These are phyloP conservation scores for Elaphomyces granulatus DNA, from an alignment of 495 filamentous ascomycete genomes.

Conservation along the genomic window DNA sequence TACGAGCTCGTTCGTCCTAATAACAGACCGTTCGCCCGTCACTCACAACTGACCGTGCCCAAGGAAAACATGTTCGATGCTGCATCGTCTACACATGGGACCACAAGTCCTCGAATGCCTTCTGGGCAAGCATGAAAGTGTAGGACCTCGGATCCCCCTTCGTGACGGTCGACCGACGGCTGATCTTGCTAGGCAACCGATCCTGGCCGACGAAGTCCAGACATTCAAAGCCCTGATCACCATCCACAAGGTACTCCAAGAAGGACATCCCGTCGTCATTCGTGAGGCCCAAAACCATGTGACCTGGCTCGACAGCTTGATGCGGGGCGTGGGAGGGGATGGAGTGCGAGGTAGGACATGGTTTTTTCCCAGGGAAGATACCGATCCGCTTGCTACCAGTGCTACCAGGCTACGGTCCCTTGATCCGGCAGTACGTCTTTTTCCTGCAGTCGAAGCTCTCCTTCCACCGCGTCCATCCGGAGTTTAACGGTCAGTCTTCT, in stretches of 20 bases:
- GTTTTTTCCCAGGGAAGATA: neutral
- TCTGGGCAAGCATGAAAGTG: constrained; percentile 99
- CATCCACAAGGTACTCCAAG: constrained; percentile 91
- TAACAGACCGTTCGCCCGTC: constrained; percentile 1
- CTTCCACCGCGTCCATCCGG: constrained; percentile 91
- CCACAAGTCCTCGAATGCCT: constrained; percentile 89
- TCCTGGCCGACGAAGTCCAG: constrained; percentile 89
- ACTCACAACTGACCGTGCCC: neutral
- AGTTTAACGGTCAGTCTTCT: constrained; percentile 89
- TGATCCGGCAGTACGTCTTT: constrained; percentile 91
- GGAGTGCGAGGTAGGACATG: constrained; percentile 53
- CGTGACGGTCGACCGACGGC: neutral
- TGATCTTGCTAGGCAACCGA: constrained; percentile 54
- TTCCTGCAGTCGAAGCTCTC: constrained; percentile 83
- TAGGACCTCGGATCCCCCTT: constrained; percentile 27
- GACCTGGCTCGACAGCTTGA: constrained; percentile 86
- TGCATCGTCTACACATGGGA: constrained; percentile 99
- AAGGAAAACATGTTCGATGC: constrained; percentile 90
- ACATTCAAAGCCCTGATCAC: constrained; percentile 89
- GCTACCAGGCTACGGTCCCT: constrained; percentile 61
- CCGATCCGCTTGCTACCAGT: neutral
- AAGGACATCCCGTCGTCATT: constrained; percentile 79
- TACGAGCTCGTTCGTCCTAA: constrained; percentile 18
- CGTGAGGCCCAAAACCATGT: constrained; percentile 80
- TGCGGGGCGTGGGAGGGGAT: constrained; percentile 68